Evolutionary conservation across 1,284 basidiomycete species (phyloP), one percentile per base, ranked within the genome.

Genomic region (Singerocomus inundabilis): DNA sequence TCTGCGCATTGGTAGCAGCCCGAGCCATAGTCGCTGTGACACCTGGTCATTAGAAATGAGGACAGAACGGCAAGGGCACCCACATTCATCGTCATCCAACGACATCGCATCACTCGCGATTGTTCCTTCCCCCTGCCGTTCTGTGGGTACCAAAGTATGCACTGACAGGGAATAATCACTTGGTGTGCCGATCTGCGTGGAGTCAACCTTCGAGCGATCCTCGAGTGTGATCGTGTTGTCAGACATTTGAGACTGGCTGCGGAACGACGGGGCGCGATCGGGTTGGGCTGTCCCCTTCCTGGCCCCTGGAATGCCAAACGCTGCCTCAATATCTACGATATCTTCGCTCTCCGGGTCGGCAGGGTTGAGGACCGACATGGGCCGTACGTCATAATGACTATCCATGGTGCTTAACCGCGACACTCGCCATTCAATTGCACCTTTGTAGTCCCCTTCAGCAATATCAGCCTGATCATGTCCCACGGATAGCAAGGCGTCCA

Each of bases 371-470:
- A 63, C 62, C 33, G 71, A 70, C 61, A 69, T 64, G 16, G 67
- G 67, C 15, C 71, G 71, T 31, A 62, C 68, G 28, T 72, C 72
- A 44, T 80, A 72, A 36, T 75, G 72, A 46, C 70, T 72, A 50
- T 78, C 76, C 54, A 81, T 76, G 54, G 79, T 71, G 60, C 84
- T 85, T 48, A 85, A 68, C 12, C 84, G 80, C 13, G 85, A 86
- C 69, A 82, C 78, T 25, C 86, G 76, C 81, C 84, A 81, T 49
- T 86, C 82, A 47, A 88, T 88, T 3, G 86, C 85, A 6, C 78
- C 81, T 44, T 73, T 80, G 66, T 88, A 88, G 50, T 86, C 83
- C 42, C 78, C 80, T 61, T 81, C 78, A 18, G 81, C 79, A 42
- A 85, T 72, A 16, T 83, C 79, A 4, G 79, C 82, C 65, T 90